These are phyloP conservation scores for Fusarium tricinctum DNA, from an alignment of 2,329 filamentous ascomycete species.

Conservation along the genomic window DNA sequence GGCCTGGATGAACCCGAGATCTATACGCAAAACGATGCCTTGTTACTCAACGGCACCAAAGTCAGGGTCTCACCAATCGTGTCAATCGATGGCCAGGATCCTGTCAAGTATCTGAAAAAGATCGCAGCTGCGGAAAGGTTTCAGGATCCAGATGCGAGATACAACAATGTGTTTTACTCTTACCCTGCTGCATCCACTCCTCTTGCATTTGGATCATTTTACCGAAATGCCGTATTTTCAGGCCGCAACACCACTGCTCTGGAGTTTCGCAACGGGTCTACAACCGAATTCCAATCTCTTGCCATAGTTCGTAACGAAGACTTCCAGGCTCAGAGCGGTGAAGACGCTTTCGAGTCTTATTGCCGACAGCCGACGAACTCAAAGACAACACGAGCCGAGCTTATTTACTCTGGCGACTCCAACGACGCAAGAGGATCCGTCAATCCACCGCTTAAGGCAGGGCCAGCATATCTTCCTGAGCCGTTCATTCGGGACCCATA, in stretches of 20 bases:
- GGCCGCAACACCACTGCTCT: background rate
- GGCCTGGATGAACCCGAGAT: slow-evolving; percentile 6
- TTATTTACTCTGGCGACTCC: background rate
- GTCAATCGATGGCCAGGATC: slow-evolving; percentile 8
- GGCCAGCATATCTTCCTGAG: slow-evolving; percentile 3
- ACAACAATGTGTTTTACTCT: slow-evolving; percentile 9
- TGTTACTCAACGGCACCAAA: background rate
- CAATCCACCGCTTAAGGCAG: background rate
- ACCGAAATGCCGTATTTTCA: background rate
- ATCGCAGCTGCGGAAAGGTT: background rate
- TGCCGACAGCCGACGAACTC: background rate
- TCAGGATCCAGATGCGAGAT: slow-evolving; percentile 12
- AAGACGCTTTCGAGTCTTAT: background rate
- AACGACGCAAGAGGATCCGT: no score
- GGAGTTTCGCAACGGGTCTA: slow-evolving; percentile 9
- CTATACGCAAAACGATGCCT: background rate
- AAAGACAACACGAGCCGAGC: no score
- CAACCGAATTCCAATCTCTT: background rate
- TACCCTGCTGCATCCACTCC: background rate
- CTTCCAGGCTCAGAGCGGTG: background rate
- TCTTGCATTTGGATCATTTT: no score
- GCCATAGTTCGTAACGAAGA: background rate
- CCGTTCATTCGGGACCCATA: slow-evolving; percentile 10
- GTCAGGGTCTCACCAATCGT: slow-evolving; percentile 1
- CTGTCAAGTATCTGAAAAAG: background rate